Conservation (phyloP, 352 stramenopile genomes). For the Phytopythium kandeliae region DNA sequence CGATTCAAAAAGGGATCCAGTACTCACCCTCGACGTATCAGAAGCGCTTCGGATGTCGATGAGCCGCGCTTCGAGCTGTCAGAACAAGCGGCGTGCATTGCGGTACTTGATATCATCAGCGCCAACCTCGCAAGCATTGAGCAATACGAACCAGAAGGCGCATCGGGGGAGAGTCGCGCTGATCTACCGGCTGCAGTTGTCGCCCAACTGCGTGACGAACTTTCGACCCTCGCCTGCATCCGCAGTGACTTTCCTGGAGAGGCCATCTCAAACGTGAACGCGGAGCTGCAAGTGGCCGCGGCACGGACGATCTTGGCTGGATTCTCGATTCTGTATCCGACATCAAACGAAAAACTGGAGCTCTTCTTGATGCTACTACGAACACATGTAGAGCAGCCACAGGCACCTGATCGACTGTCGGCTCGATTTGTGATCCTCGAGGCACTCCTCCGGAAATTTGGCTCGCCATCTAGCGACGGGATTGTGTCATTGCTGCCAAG, state of each 20-base stretch:
- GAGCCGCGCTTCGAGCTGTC: background rate
- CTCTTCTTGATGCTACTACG: conserved; percentile 63
- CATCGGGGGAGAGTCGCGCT: conserved; percentile 18
- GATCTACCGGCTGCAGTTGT: conserved; percentile 30
- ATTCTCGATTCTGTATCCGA: conserved; percentile 56
- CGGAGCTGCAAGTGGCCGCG: conserved; percentile 45
- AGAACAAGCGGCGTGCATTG: conserved; percentile 18
- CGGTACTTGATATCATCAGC: conserved; percentile 48
- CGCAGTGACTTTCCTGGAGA: conserved; percentile 4
- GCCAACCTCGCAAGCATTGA: conserved; percentile 63
- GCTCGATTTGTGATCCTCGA: conserved; percentile 49
- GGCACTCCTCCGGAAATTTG: conserved; percentile 48
- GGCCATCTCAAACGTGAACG: background rate
- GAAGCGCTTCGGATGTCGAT: background rate
- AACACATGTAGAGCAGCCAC: conserved; percentile 25
- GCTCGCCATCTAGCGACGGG: conserved; percentile 48
- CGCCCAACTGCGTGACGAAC: conserved; percentile 25
- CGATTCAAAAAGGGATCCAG: conserved; percentile 15
- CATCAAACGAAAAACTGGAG: conserved; percentile 52
- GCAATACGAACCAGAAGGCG: conserved; percentile 42
- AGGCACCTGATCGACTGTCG: conserved; percentile 21
- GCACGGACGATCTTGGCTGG: conserved; percentile 61
- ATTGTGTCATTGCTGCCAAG: conserved; percentile 69
- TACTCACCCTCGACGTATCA: background rate
- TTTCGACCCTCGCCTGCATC: conserved; percentile 46